Evolutionary conservation across 768 basidiomycete species (phyloP).

Genomic region (Crepidotus variabilis): DNA sequence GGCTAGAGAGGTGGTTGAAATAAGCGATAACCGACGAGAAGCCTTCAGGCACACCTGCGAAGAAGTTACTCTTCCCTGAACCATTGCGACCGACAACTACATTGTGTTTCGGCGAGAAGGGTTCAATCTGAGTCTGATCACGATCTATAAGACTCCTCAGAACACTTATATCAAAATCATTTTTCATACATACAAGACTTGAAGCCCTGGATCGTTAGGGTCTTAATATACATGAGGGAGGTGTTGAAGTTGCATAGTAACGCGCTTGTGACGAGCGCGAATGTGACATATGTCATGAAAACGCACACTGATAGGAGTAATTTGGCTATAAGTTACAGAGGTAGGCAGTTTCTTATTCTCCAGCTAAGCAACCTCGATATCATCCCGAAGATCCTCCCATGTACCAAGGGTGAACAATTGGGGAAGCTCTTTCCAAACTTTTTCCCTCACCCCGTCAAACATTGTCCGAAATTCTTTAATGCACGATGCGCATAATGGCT

Average conservation of each 20-base stretch:
- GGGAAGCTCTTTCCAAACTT: not conserved
- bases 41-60: constrained; percentile 67
- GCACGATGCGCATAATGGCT: not conserved
- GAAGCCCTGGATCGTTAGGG: constrained; percentile 90
- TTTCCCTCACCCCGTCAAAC: not conserved
- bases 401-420: not conserved
- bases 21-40: not conserved
- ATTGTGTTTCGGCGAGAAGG: constrained; percentile 91
- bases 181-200: constrained; percentile 77
- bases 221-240: constrained; percentile 74
- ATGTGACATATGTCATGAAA: not conserved
- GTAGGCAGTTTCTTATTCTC: too few relatives aligned
- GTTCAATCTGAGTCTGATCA: constrained; percentile 90
- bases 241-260: not conserved
- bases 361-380: not conserved
- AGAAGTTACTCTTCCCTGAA: constrained; percentile 98
- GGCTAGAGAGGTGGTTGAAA: constrained; percentile 38
- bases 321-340: not conserved
- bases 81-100: constrained; percentile 98
- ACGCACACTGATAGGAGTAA: not conserved
- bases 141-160: constrained; percentile 46
- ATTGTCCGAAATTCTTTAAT: not conserved
- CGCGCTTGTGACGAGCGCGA: not conserved
- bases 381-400: not conserved
- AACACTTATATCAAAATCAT: not conserved